A percentile compares a stretch with the other conserved stretches of the same genome.
Evolutionary conservation across 1,139 yeast species (phyloP).

Genomic region (Suhomyces kunorum): DNA sequence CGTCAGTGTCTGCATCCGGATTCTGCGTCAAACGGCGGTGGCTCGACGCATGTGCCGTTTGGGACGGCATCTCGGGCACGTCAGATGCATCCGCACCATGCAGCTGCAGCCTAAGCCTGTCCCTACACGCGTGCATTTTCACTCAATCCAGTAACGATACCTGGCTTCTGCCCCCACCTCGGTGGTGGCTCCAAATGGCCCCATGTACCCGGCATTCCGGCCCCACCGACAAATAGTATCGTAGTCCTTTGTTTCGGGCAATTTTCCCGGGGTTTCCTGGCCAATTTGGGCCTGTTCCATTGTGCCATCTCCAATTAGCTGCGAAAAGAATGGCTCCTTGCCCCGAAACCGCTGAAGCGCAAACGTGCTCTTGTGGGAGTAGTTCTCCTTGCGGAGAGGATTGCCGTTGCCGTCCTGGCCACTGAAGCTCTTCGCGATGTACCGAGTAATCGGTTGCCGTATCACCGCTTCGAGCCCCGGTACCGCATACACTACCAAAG

Average conservation of each 20-base stretch:
- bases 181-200: background rate
- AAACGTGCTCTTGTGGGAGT: slow-evolving; percentile 29
- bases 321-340: slow-evolving; percentile 27
- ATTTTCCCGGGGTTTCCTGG: background rate
- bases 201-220: background rate
- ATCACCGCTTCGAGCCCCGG: slow-evolving; percentile 32
- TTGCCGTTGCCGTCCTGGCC: slow-evolving; percentile 45
- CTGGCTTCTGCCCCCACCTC: slow-evolving; percentile 1
- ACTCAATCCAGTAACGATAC: slow-evolving; percentile 7
- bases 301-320: slow-evolving; percentile 24
- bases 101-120: background rate
- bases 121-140: background rate
- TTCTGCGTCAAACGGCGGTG: background rate
- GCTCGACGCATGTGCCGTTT: too few relatives aligned
- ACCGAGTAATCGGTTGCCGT: slow-evolving; percentile 40
- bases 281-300: background rate
- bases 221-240: slow-evolving; percentile 5
- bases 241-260: too few relatives aligned
- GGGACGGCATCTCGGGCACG: too few relatives aligned
- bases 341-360: slow-evolving; percentile 28
- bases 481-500: slow-evolving; percentile 37
- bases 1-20: too few relatives aligned
- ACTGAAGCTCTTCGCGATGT: slow-evolving; percentile 34
- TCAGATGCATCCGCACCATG: too few relatives aligned
- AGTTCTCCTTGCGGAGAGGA: slow-evolving; percentile 33